Percentiles rank a stretch among this genome's conserved stretches.
These are phyloP conservation scores for Globisporangium camurandrum DNA, from an alignment of 352 stramenopile species.

Conservation along the genomic window DNA sequence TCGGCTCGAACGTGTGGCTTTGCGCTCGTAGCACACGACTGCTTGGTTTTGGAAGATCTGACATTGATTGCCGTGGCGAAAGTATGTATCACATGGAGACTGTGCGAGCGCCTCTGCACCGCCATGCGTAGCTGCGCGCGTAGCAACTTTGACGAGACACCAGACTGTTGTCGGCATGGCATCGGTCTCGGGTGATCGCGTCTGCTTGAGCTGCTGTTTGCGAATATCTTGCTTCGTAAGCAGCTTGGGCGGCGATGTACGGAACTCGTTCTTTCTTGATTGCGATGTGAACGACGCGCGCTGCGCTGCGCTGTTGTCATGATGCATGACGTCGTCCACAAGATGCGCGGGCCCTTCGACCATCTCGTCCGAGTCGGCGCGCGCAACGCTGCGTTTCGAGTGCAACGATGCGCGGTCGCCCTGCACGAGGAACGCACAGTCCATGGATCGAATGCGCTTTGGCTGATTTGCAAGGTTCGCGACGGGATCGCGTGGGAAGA, in stretches of 20 bases:
- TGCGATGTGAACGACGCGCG: too few species aligned
- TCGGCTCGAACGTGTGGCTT: slow-evolving; percentile 1
- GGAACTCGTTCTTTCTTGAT: too few species aligned
- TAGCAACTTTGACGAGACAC: slow-evolving; percentile 8
- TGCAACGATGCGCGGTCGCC: slow-evolving; percentile 14
- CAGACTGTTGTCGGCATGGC: slow-evolving; percentile 12
- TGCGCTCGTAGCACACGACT: slow-evolving; percentile 20
- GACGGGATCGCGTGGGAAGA: slow-evolving; percentile 28
- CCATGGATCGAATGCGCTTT: slow-evolving; percentile 12
- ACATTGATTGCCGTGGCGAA: slow-evolving; percentile 6
- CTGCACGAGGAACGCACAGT: slow-evolving; percentile 26
- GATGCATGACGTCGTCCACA: not conserved
- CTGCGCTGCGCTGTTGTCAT: slow-evolving; percentile 1
- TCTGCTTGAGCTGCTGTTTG: slow-evolving; percentile 9
- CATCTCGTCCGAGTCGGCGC: slow-evolving; percentile 15
- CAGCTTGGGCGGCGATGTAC: not conserved
- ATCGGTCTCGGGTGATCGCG: slow-evolving; percentile 2
- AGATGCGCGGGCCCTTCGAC: slow-evolving; percentile 3
- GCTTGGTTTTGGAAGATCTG: slow-evolving; percentile 16
- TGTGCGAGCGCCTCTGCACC: too few species aligned
- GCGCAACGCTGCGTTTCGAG: slow-evolving; percentile 3
- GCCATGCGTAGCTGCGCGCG: not conserved
- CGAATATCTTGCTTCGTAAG: slow-evolving; percentile 8
- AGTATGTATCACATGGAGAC: slow-evolving; percentile 6
- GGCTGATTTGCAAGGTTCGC: slow-evolving; percentile 12